Base-by-base conservation (phyloP, 305 asterid genomes). In the Petunia hybrid region DNA sequence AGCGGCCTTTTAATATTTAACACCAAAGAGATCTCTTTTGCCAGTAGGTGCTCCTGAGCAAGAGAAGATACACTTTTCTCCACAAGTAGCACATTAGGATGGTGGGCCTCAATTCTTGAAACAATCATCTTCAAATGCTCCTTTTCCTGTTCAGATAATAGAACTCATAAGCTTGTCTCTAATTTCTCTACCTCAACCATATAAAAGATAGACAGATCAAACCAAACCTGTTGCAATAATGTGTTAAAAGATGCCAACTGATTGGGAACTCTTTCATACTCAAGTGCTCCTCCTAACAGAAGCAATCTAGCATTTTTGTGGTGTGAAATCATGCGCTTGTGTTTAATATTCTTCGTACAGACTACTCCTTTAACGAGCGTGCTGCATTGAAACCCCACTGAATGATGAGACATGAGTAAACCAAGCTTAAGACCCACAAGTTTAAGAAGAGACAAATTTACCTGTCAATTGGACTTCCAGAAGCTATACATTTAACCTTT, bases 281-380 rank as follows among this genome's bases (percentile, higher is more conserved):
- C 98, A 79, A 97, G 92, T 68, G 99, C 88, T 81, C 99, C 99
- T 82, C 99, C 98, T 89, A 97, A 87, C 77, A 95, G 86, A 68
- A 97, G 98, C 80, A 97, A 86, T 83, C 91, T 86, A n/a, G 99
- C 90, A 38, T 91, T 95, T 87, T 91, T 91, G 93, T 91, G 91
- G 85, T 92, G 97, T 59, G 99, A 89, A 65, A 80, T 88, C 99
- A 97, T 97, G 80, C 99, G 92, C 83, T 97, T 97, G 92, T 97
- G 99, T 82, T 95, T 97, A 76, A 97, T 89, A 85, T 97, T 97
- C 89, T 97, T 97, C 5, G 97, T 93, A 87, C 99, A 97, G 83
- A 89, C 99, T 65, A 92, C 89, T 86, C 99, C 99, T 89, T 89
- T 97, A 85, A 95, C 76, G 83, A 97, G 85, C 80, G 90, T 90